A percentile compares a stretch with the other conserved stretches of the same genome.
These are phyloP conservation scores for Globisporangium ultimum DNA, from an alignment of 352 stramenopile genomes.

Conservation along the genomic window DNA sequence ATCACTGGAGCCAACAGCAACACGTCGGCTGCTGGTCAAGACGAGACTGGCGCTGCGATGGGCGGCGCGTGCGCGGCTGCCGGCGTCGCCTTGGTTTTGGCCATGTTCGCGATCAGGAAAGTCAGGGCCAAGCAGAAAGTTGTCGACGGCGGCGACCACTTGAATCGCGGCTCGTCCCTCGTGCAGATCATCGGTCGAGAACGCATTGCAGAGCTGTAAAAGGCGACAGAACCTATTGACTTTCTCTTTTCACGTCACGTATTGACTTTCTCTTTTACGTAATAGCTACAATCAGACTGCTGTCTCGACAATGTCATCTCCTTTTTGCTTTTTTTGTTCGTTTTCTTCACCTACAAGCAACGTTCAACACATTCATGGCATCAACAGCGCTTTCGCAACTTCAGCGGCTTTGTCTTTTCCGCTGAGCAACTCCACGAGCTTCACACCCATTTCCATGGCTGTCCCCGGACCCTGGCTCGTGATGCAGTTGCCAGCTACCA, in stretches of 20 bases:
- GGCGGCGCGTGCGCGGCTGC: neutral
- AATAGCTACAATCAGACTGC: no score
- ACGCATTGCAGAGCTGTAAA: conserved; percentile 17
- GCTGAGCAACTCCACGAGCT: conserved; percentile 74
- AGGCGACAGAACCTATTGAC: no score
- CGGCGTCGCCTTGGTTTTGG: neutral
- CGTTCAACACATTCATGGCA: conserved; percentile 5
- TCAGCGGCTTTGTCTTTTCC: conserved; percentile 52
- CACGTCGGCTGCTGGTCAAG: neutral
- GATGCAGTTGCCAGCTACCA: conserved; percentile 72
- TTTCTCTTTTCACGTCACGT: no score
- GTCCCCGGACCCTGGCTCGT: conserved; percentile 77
- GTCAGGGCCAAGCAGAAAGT: neutral
- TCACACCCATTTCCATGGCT: conserved; percentile 80
- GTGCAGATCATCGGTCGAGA: conserved; percentile 1
- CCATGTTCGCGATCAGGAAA: conserved; percentile 16
- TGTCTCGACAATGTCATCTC: neutral
- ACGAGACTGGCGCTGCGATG: no score
- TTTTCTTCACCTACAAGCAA: no score
- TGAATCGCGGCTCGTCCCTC: conserved; percentile 10
- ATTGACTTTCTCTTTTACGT: no score
- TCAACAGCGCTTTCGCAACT: conserved; percentile 64
- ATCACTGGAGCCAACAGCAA: neutral
- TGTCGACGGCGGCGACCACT: neutral
- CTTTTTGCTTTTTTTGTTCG: neutral